These are phyloP conservation scores for Porodaedalea pini DNA, from an alignment of 1,284 basidiomycete species.

Conservation along the genomic window DNA sequence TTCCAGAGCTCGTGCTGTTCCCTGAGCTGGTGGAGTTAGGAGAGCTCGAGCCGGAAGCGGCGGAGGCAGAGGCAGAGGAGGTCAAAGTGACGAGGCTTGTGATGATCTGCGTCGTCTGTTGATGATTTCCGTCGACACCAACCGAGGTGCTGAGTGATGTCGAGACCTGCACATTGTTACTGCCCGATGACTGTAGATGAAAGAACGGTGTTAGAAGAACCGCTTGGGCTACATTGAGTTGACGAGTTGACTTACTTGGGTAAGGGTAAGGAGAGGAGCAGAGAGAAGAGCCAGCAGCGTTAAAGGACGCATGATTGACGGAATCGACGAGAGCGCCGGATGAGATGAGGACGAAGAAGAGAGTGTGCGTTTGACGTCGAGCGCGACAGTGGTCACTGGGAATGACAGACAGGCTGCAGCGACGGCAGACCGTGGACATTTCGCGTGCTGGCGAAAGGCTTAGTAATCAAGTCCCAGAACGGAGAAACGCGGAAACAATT, in stretches of 20 bases:
- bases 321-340: not conserved
- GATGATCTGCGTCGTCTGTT: slow-evolving; percentile 36
- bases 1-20: slow-evolving; percentile 16
- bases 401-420: not conserved
- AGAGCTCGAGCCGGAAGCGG: slow-evolving; percentile 19
- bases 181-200: slow-evolving; percentile 15
- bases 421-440: not conserved
- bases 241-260: slow-evolving; percentile 32
- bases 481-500: slow-evolving; percentile 3
- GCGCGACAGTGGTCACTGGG: not conserved
- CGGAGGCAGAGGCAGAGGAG: slow-evolving; percentile 22
- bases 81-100: slow-evolving; percentile 44
- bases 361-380: not conserved
- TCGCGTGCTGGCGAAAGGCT: not conserved
- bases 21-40: slow-evolving; percentile 27
- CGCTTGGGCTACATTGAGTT: not conserved
- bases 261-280: slow-evolving; percentile 32
- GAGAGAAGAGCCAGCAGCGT: slow-evolving; percentile 29
- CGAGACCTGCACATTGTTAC: slow-evolving; percentile 9
- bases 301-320: slow-evolving; percentile 16
- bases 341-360: slow-evolving; percentile 1
- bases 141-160: slow-evolving; percentile 33
- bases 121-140: slow-evolving; percentile 35
- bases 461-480: not conserved
- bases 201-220: slow-evolving; percentile 26